Base-by-base conservation (phyloP, 441 rosid species). In the Adansonia grandidieri region DNA sequence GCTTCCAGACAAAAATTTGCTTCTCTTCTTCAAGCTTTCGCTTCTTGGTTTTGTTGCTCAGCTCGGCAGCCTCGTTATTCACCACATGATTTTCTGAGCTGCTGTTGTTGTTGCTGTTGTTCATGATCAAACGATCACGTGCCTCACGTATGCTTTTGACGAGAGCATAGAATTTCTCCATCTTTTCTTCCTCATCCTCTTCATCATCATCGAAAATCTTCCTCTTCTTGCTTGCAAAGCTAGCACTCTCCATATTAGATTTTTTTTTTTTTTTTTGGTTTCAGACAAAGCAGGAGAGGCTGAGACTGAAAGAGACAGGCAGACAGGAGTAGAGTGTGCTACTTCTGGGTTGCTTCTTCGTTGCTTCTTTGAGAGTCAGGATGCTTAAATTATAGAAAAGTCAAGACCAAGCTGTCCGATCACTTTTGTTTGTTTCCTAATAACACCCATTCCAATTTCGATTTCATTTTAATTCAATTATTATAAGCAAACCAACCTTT, bases 1-100 rank as follows among this genome's bases (percentile, higher is more conserved):
- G 88, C 61, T 79, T 80, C 86, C 89, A 81, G 14, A 17, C 83
- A 37, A 50, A 37, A 71, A 74, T 56, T 2, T 44, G 32, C 75
- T 28, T n/a, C 1, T 24, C 5, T 15, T 32, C 51, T 51, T 66
- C 1, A 37, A n/a, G 48, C 47, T 75, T 71, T 60, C 17, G 76
- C 81, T 81, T 82, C 80, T 68, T 80, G 75, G 45, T 42, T 11
- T 37, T 37, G 42, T 71, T 28, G 51, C 53, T 37, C 22, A 58
- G 37, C 1, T 17, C 50, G 3, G 28, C 32, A 22, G 14, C 22
- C 51, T 67, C 22, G 6, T 65, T 65, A 11, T 14, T 64, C 69
- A 5, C 53, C 15, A 50, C 32, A 9, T 58, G 28, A 13, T 74
- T 6, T 19, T 2, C 47, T 15, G 19, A 64, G 10, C 48, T 56